Conservation (phyloP, 2,329 filamentous ascomycete species). For the Aspergillus tubingensis region DNA sequence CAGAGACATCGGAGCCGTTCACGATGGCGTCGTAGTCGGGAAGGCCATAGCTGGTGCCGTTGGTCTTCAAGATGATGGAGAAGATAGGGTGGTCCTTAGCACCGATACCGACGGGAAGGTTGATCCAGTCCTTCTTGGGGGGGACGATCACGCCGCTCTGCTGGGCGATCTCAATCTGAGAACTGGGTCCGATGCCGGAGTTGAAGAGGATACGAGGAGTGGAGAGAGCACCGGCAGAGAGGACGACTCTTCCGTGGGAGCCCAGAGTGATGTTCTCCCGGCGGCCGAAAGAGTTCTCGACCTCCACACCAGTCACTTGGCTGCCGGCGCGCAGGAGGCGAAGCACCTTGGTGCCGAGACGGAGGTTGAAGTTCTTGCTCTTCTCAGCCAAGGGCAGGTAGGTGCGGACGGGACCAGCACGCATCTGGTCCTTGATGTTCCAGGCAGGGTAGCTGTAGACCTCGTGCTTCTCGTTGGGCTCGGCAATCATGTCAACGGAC, state of each 20-base stretch:
- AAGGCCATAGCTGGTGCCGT: constrained; percentile 17
- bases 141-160: constrained; percentile 46
- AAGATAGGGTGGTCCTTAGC: constrained; percentile 46
- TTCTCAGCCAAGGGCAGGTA: constrained; percentile 65
- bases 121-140: constrained; percentile 50
- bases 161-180: constrained; percentile 50
- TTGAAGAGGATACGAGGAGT: constrained; percentile 68
- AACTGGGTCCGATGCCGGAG: constrained; percentile 61
- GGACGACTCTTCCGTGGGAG: constrained; percentile 63
- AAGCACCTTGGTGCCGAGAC: constrained; percentile 66
- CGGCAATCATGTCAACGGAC: constrained; percentile 60
- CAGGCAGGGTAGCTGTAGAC: constrained; percentile 66
- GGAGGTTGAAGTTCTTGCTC: constrained; percentile 66
- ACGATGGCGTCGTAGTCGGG: background rate
- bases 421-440: constrained; percentile 67
- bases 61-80: constrained; percentile 8
- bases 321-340: constrained; percentile 65
- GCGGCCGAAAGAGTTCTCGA: constrained; percentile 23
- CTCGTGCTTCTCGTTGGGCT: constrained; percentile 65
- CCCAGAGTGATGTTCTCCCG: constrained; percentile 64
- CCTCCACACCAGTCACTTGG: constrained; percentile 57
- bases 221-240: constrained; percentile 70
- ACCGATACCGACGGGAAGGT: constrained; percentile 55
- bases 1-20: constrained; percentile 13
- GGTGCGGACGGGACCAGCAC: constrained; percentile 69